These are phyloP conservation scores for Brasilioporus rufonigricans DNA, from an alignment of 768 basidiomycete genomes.

Conservation along the genomic window DNA sequence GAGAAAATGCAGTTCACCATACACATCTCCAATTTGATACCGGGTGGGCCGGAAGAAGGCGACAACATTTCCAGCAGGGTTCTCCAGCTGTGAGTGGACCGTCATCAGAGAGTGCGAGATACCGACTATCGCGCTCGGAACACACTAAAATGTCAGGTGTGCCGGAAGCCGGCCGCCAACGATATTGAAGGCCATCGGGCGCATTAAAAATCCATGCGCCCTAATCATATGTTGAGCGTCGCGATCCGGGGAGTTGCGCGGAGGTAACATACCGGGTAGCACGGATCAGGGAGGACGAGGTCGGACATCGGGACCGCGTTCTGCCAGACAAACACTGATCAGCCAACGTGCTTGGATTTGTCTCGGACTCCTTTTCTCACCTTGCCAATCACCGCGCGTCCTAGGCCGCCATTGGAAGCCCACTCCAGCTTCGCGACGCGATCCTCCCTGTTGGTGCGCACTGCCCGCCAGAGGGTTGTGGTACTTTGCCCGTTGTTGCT, in stretches of 20 bases:
- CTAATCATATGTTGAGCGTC: conserved; percentile 33
- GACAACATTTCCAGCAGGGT: conserved; percentile 63
- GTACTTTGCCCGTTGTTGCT: conserved; percentile 62
- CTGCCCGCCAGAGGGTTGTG: conserved; percentile 78
- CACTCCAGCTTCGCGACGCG: conserved; percentile 87
- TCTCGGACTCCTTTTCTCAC: conserved; percentile 37
- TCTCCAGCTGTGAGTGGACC: conserved; percentile 56
- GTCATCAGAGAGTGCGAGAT: conserved; percentile 4
- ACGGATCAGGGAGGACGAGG: conserved; percentile 68
- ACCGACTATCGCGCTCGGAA: conserved; percentile 12
- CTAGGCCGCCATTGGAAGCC: conserved; percentile 78
- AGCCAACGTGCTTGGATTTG: conserved; percentile 14
- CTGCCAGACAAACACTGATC: conserved; percentile 41
- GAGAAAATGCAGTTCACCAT: conserved; percentile 82
- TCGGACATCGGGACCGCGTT: conserved; percentile 80
- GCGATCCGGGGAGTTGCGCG: conserved; percentile 6
- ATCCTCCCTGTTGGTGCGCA: conserved; percentile 83
- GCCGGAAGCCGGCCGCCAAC: conserved; percentile 70
- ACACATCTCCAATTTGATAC: conserved; percentile 84
- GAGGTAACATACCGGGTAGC: conserved; percentile 50
- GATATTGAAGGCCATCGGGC: conserved; percentile 77
- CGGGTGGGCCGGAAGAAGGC: conserved; percentile 81
- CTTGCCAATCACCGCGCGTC: conserved; percentile 84
- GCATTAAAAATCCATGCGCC: conserved; percentile 73
- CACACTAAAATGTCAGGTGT: conserved; percentile 60